Evolutionary conservation across 441 rosid genomes (phyloP).

Genomic region (Populus trichocarpa): DNA sequence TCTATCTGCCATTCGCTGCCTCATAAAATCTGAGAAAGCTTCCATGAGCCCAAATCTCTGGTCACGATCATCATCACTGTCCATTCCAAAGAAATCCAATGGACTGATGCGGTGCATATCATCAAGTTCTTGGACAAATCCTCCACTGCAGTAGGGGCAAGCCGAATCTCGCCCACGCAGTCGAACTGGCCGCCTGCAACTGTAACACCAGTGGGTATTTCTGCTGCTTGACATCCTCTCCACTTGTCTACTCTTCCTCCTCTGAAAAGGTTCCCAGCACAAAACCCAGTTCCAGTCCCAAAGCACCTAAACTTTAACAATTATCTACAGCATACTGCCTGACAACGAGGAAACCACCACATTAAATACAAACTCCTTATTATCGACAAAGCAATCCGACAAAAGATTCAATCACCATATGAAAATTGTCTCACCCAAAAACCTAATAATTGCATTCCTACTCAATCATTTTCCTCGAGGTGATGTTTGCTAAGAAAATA

Average conservation of each 20-base stretch:
- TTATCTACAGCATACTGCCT: slow-evolving; percentile 13
- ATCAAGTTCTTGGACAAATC: slow-evolving; percentile 80
- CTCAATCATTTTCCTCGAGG: background rate
- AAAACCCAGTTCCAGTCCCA: slow-evolving; percentile 7
- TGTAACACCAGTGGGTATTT: slow-evolving; percentile 89
- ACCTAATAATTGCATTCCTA: background rate
- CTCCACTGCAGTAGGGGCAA: slow-evolving; percentile 20
- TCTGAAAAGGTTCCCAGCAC: slow-evolving; percentile 12
- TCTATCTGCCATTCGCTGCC: slow-evolving; percentile 69
- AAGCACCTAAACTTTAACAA: slow-evolving; percentile 12
- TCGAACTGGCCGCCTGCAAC: slow-evolving; percentile 66
- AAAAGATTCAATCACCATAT: background rate
- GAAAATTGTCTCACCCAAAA: background rate
- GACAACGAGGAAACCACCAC: slow-evolving; percentile 9
- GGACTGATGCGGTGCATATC: slow-evolving; percentile 52
- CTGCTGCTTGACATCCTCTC: slow-evolving; percentile 75
- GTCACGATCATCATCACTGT: slow-evolving; percentile 45
- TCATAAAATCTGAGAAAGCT: slow-evolving; percentile 75
- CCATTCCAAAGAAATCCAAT: slow-evolving; percentile 48
- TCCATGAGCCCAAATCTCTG: slow-evolving; percentile 64
- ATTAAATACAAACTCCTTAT: background rate
- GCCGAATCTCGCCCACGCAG: slow-evolving; percentile 47
- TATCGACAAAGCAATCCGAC: background rate
- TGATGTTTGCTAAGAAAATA: background rate
- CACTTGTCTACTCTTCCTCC: slow-evolving; percentile 30